Evolutionary conservation across 257 asterid genomes (phyloP).

Genomic region (Solanum dulcamara): DNA sequence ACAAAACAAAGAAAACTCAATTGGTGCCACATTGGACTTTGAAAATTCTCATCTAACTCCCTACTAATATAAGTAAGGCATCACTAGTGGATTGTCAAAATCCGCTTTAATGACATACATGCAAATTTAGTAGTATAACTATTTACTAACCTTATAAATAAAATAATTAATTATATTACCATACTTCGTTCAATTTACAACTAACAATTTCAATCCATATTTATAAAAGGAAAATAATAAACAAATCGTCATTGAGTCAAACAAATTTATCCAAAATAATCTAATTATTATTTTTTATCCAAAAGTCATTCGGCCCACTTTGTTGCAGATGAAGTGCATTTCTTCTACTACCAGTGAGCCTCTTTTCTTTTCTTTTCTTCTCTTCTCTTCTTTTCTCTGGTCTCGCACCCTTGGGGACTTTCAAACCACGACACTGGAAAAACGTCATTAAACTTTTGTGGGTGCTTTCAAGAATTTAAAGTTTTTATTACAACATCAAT

Average conservation of each 20-base stretch:
- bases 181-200: neutral
- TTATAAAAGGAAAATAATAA: neutral
- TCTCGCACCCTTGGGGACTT: neutral
- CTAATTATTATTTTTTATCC: no score
- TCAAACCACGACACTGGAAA: neutral
- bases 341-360: no score
- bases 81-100: neutral
- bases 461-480: neutral
- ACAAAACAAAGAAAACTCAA: conserved; percentile 17
- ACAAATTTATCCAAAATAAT: no score
- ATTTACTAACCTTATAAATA: neutral
- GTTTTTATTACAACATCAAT: no score
- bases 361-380: no score
- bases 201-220: neutral
- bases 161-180: neutral
- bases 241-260: neutral
- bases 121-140: neutral
- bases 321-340: no score
- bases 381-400: neutral
- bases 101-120: neutral
- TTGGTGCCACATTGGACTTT: conserved; percentile 58
- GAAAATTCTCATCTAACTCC: conserved; percentile 19
- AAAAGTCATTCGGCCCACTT: no score
- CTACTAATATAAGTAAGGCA: neutral
- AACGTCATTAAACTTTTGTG: neutral